These are phyloP conservation scores for Diaporthe batatas DNA, from an alignment of 2,329 filamentous ascomycete species.

Conservation along the genomic window DNA sequence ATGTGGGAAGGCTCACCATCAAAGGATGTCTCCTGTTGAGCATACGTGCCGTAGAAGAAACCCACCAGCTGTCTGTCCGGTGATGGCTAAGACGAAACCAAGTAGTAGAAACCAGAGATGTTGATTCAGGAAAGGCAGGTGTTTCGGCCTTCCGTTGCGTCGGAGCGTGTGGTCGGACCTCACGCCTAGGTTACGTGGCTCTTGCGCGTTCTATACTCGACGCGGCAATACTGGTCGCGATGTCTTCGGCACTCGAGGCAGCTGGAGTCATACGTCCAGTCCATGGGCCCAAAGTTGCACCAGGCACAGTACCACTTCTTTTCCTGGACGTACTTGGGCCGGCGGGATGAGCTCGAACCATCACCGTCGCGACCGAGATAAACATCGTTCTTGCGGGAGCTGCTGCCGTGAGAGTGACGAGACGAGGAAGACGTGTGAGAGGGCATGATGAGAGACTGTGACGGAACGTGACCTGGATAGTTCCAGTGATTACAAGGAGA, in stretches of 20 bases:
- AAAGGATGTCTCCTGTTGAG: not conserved
- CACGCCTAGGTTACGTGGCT: not conserved
- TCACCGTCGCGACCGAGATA: conserved; percentile 7
- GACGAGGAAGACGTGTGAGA: conserved; percentile 12
- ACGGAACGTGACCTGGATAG: not conserved
- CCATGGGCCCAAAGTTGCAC: conserved; percentile 21
- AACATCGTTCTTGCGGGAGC: conserved; percentile 24
- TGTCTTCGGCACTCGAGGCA: not conserved
- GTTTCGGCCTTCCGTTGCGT: not conserved
- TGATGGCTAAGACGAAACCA: not conserved
- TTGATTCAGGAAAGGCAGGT: conserved; percentile 3
- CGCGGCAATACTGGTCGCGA: conserved; percentile 8
- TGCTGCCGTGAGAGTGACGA: conserved; percentile 5
- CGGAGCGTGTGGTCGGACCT: not conserved
- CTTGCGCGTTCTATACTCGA: conserved; percentile 9
- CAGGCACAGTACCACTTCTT: conserved; percentile 20
- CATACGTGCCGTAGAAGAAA: not conserved
- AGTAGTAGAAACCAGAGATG: not conserved
- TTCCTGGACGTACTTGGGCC: conserved; percentile 11
- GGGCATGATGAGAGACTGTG: not conserved
- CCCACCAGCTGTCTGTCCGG: not conserved
- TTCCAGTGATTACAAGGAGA: not conserved
- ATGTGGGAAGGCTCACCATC: not conserved
- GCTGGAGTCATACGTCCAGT: conserved; percentile 7
- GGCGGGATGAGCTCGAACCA: conserved; percentile 12